Conservation (phyloP, 495 filamentous ascomycete genomes). For the Durotheca rogersii region DNA sequence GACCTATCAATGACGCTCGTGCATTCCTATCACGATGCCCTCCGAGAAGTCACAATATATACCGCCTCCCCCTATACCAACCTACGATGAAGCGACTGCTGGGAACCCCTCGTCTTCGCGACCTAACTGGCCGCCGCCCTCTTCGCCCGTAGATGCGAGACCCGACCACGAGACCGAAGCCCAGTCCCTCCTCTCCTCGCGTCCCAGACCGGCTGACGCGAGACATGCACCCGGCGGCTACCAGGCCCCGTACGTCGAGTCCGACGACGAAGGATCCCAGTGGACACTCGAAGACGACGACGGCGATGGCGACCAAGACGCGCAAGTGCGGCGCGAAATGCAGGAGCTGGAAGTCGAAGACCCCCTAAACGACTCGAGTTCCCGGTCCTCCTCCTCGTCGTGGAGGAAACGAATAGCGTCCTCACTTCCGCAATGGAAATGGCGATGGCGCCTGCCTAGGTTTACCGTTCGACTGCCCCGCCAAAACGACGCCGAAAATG, state of each 20-base stretch:
- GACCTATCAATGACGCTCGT: conserved; percentile 23
- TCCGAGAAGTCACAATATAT: conserved; percentile 56
- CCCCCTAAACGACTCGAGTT: conserved; percentile 49
- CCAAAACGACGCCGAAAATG: conserved; percentile 18
- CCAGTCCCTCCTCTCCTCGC: conserved; percentile 59
- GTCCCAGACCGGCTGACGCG: conserved; percentile 38
- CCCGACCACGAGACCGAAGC: conserved; percentile 47
- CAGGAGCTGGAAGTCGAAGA: conserved; percentile 90
- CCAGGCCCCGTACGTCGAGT: conserved; percentile 74
- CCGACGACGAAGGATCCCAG: conserved; percentile 46
- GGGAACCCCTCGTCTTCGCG: conserved; percentile 42
- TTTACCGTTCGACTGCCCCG: conserved; percentile 44
- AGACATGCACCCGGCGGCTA: conserved; percentile 55
- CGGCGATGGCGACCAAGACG: conserved; percentile 44
- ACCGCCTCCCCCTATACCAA: conserved; percentile 76
- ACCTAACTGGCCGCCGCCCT: conserved; percentile 36
- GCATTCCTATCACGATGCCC: conserved; percentile 45
- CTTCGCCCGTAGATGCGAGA: conserved; percentile 35
- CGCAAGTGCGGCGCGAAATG: conserved; percentile 74
- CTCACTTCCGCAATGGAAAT: conserved; percentile 50
- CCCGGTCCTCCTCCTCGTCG: conserved; percentile 38
- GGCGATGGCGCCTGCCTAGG: conserved; percentile 50
- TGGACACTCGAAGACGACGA: conserved; percentile 46
- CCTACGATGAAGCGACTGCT: conserved; percentile 86
- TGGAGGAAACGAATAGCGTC: conserved; percentile 56